These are phyloP conservation scores for Lepidium africanum DNA, from an alignment of 345 rosid genomes.

Conservation along the genomic window DNA sequence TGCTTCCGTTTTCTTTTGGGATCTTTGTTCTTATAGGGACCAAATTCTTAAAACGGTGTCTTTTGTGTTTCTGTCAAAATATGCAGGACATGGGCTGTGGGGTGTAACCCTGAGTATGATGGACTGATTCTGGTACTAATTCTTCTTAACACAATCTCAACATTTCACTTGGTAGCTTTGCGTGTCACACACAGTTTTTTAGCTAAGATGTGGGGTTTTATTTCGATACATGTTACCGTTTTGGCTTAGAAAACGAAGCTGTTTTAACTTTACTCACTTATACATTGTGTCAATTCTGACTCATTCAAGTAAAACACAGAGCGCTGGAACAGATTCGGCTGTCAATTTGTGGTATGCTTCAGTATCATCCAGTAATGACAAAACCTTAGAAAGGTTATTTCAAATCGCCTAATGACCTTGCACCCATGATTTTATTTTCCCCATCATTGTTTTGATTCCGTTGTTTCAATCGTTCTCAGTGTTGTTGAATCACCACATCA, in stretches of 20 bases:
- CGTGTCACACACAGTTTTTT: neutral
- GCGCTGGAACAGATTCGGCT: conserved; percentile 85
- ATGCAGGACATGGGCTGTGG: conserved; percentile 87
- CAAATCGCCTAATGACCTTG: neutral
- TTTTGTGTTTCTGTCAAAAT: conserved; percentile 2
- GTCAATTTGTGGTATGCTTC: conserved; percentile 83
- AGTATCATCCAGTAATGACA: conserved; percentile 36
- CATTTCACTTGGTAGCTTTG: neutral
- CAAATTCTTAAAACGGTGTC: neutral
- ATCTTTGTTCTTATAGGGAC: neutral
- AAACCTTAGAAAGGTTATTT: conserved; percentile 43
- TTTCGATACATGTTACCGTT: neutral
- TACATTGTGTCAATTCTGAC: neutral
- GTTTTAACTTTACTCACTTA: neutral
- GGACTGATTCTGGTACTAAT: conserved; percentile 65
- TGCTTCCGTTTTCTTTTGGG: neutral
- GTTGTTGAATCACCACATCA: conserved; percentile 30
- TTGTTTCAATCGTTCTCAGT: conserved; percentile 22
- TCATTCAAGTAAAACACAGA: conserved; percentile 39
- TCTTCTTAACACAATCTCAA: neutral
- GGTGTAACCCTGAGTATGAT: conserved; percentile 73
- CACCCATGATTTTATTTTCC: neutral
- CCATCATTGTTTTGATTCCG: neutral
- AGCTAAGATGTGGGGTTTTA: neutral
- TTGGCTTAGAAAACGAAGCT: neutral